Conservation (phyloP, 2,329 filamentous ascomycete species). For the Aspergillus carbonarius region DNA sequence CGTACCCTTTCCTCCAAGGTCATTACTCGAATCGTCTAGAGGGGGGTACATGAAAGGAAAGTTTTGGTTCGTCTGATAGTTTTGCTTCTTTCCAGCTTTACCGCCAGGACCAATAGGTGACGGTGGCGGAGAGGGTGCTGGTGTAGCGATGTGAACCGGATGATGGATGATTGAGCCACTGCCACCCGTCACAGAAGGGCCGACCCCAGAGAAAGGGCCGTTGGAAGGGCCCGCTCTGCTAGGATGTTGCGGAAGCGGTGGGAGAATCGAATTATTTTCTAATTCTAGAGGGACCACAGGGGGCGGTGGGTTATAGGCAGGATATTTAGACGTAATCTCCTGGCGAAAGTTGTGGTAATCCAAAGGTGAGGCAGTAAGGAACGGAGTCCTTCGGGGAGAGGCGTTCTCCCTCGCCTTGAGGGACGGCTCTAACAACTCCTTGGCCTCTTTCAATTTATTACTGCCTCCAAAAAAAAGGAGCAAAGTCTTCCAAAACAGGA, state of each 20-base stretch:
- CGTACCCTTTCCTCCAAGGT: slow-evolving; percentile 82
- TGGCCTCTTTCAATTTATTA: slow-evolving; percentile 69
- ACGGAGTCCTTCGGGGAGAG: slow-evolving; percentile 63
- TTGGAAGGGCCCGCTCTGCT: slow-evolving; percentile 60
- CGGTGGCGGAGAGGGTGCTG: slow-evolving; percentile 90
- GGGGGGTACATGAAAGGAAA: slow-evolving; percentile 98
- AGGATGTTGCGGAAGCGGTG: slow-evolving; percentile 75
- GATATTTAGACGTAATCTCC: slow-evolving; percentile 97
- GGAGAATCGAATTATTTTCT: slow-evolving; percentile 87
- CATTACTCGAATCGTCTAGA: slow-evolving; percentile 82
- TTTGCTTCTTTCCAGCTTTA: slow-evolving; percentile 96
- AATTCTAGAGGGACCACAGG: slow-evolving; percentile 81
- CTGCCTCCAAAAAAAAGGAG: slow-evolving; percentile 82
- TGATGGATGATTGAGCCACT: slow-evolving; percentile 82
- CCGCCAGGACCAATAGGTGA: slow-evolving; percentile 80
- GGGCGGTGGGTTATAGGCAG: slow-evolving; percentile 87
- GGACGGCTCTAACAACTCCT: slow-evolving; percentile 61
- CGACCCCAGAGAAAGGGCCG: slow-evolving; percentile 60
- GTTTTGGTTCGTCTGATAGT: slow-evolving; percentile 98
- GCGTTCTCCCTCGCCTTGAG: slow-evolving; percentile 49
- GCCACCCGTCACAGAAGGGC: slow-evolving; percentile 46
- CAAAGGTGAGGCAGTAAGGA: slow-evolving; percentile 87
- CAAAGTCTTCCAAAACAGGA: slow-evolving; percentile 90
- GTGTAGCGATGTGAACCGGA: slow-evolving; percentile 97
- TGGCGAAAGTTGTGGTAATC: slow-evolving; percentile 97